Base-by-base conservation (phyloP, 2,329 filamentous ascomycete genomes). In the Colletotrichum graminicola region DNA sequence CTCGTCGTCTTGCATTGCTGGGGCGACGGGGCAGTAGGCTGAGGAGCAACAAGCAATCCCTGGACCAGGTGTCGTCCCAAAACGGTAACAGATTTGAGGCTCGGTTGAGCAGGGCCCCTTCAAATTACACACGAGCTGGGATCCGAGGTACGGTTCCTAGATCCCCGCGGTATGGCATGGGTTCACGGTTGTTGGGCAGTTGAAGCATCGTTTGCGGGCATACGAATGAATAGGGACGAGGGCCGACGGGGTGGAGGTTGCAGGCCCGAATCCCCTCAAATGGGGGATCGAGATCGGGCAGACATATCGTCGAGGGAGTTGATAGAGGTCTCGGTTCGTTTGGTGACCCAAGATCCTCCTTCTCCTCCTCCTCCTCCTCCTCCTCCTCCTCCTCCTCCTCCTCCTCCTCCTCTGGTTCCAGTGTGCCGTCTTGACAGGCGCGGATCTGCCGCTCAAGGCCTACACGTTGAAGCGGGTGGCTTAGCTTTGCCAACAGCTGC, bases 41-140 rank as follows among this genome's bases (percentile, higher is more conserved):
- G 49, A 52, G 51, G 41, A 62, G 56, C 63, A 62, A 43, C n/a
- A 57, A 49, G 56, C 43, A 62, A 26, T n/a, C 21, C 57, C 34
- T 26, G 5, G 59, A 36, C 63, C 67, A 67, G 49, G 66, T 57
- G 51, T 52, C 59, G 47, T 49, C 67, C 67, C 56, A 71, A 71
- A 71, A 57, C 51, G 63, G 67, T 59, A 71, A 51, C 29, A 29
- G 54, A 67, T 62, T 45, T 57, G 67, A 71, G 67, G 67, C 67
- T 71, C 67, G 67, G 67, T 64, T 62, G 63, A 52, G 63, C 39
- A 52, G 56, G 55, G 49, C 63, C 67, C 67, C 57, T 71, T 71
- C 49, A 71, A 71, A 71, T 71, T 61, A 62, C 32, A 43, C 29
- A 71, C 55, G 41, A 63, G 51, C 67, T 57, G 67, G 62, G 66